These are phyloP conservation scores for Lasiosphaeria hispida DNA, from an alignment of 495 filamentous ascomycete species.

Conservation along the genomic window DNA sequence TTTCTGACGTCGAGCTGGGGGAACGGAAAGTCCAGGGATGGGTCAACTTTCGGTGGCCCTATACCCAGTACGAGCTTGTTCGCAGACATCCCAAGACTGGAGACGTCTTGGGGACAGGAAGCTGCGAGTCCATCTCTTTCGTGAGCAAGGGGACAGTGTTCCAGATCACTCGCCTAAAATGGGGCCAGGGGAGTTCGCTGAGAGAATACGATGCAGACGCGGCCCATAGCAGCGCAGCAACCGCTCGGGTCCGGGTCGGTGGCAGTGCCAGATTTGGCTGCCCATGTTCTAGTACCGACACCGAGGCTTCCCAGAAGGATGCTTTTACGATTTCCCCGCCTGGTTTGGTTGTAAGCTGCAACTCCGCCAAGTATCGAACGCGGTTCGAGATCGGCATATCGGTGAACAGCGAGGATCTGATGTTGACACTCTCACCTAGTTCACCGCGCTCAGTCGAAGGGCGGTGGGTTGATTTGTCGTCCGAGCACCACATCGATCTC, in stretches of 20 bases:
- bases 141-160: constrained; percentile 8
- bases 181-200: constrained; percentile 12
- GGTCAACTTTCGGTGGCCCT: constrained; percentile 22
- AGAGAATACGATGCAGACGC: constrained; percentile 1
- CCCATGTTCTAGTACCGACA: constrained; percentile 10
- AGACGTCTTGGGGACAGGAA: constrained; percentile 4
- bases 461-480: constrained; percentile 17
- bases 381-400: constrained; percentile 8
- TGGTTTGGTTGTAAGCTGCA: not conserved
- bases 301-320: not conserved
- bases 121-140: constrained; percentile 17
- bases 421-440: not conserved
- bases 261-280: constrained; percentile 15
- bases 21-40: constrained; percentile 16
- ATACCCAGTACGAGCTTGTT: constrained; percentile 15
- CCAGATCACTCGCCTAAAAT: constrained; percentile 17
- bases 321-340: not conserved
- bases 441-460: not conserved
- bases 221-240: not conserved
- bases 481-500: constrained; percentile 7
- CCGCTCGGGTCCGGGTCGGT: constrained; percentile 9
- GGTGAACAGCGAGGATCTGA: constrained; percentile 7
- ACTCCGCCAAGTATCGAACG: constrained; percentile 8
- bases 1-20: constrained; percentile 7
- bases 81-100: not conserved